Base-by-base conservation (phyloP, 164 flowering plant genomes). In the Annona cherimola region DNA sequence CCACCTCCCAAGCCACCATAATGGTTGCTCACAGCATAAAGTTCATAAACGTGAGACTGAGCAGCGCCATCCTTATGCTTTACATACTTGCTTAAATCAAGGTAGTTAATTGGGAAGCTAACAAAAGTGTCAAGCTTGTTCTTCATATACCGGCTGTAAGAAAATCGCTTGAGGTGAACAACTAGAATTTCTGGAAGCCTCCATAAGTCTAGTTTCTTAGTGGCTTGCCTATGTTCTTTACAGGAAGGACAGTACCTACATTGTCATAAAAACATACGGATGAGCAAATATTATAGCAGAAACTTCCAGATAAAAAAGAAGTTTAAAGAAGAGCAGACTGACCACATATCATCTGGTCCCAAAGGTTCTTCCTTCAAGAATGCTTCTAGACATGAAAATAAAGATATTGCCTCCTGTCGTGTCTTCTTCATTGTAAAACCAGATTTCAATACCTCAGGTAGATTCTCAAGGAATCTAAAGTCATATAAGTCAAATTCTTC, bases 301-400 rank as follows among this genome's bases (percentile, higher is more conserved):
- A 61, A 63, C 12, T 14, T 14, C n/a, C n/a, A n/a, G 2, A 18
- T 8, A 40, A 35, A 63, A 3, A 63, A 63, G 9, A 2, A 42
- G 19, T 59, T 7, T 18, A 39, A 57, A 50, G 20, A 7, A 18
- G 44, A 68, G 57, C 3, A 2, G 39, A 45, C 77, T 70, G 19
- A 75, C 99, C 99, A 96, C 99, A 93, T 96, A 71, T 96, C 98
- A 82, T 96, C 95, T 50, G 96, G 97, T 39, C 99, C 96, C 4
- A 96, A 79, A 68, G 99, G 99, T 76, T 96, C 99, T 83, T 93
- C 97, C 76, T 86, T 92, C 82, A 92, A 69, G 80, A 93, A 96
- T n/a, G 96, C 94, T 63, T 96, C 98, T 81, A 96, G 80, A 79
- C 97, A 93, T 43, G 96, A 89, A 87, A 92, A 93, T 73, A 96